Base-by-base conservation (phyloP, 495 filamentous ascomycete genomes). In the Aspergillus nidulans region DNA sequence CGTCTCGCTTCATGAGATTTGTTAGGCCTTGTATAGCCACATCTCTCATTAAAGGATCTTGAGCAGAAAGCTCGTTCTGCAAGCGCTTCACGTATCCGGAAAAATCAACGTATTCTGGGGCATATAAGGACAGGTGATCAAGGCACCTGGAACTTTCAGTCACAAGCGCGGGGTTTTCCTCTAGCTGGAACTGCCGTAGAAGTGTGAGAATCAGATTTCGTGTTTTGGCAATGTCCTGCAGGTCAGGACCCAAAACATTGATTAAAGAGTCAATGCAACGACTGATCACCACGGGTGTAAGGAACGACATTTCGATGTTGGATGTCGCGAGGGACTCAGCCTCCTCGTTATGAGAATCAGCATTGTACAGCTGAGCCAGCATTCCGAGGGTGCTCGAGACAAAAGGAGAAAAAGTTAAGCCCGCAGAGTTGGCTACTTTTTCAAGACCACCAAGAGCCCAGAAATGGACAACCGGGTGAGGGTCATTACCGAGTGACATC, bases 401-500 rank as follows among this genome's bases (percentile, higher is more conserved):
- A 61, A 89, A 96, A 25, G 84, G 83, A 13, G 92, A 90, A 66
- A 95, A 97, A 10, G 90, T 90, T 60, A 97, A 78, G 2, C 92
- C 95, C 30, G 95, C 89, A 15, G 95, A 92, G 62, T 97, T 92
- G 15, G 92, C 89, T 12, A 96, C 91, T 53, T 87, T 82, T 48
- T 90, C 85, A 16, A 99, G 67, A 2, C 88, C 92, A 59, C 96
- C 91, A 30, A 99, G 77, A 15, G 94, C 91, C 89, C 91, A 97
- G 67, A 89, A 95, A 67, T 99, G 94, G 1, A 99, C 94, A 0
- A 86, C 87, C 0, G 94, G 92, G 58, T 97, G 92, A n/a, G 94
- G 89, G 64, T 99, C 94, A 61, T 88, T 95, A 69, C 91, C 90
- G 6, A 99, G 74, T 19, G 92, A 97, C 89, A 97, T 92, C 19